Percentiles rank a stretch among this genome's conserved stretches.
Evolutionary conservation across 2,329 filamentous ascomycete genomes (phyloP).

Genomic region (Colletotrichum scovillei): DNA sequence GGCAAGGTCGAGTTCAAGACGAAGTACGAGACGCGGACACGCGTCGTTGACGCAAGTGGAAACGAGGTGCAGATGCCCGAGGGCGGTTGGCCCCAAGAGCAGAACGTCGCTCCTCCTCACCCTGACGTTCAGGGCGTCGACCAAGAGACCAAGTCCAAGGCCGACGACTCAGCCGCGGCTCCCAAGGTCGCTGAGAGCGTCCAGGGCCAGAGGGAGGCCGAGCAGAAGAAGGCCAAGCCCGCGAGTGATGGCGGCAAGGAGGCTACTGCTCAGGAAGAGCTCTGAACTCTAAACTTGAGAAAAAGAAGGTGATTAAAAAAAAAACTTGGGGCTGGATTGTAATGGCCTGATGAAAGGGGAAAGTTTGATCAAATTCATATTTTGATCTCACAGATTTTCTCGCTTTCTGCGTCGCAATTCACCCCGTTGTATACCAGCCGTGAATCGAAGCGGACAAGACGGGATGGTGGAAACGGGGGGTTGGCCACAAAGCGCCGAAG

Average conservation of each 20-base stretch:
- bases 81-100: conserved; percentile 49
- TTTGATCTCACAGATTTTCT: background rate
- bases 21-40: conserved; percentile 93
- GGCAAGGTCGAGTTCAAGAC: conserved; percentile 97
- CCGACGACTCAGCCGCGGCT: conserved; percentile 51
- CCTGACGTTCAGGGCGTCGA: conserved; percentile 72
- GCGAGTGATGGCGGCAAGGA: conserved; percentile 70
- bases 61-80: conserved; percentile 73
- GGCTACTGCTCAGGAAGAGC: conserved; percentile 58
- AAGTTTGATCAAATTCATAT: background rate
- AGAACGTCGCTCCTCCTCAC: conserved; percentile 66
- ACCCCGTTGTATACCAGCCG: conserved; percentile 6
- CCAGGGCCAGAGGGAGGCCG: conserved; percentile 69
- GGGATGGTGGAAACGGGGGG: too few relatives aligned
- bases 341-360: background rate
- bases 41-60: conserved; percentile 82
- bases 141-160: conserved; percentile 63
- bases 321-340: background rate
- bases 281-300: conserved; percentile 46
- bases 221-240: conserved; percentile 68
- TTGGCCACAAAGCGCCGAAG: background rate
- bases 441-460: background rate
- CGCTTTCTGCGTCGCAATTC: background rate
- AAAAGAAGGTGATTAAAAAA: too few relatives aligned
- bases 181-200: conserved; percentile 60